These are phyloP conservation scores for Solanum hybrid DNA, from an alignment of 305 asterid genomes.

Conservation along the genomic window DNA sequence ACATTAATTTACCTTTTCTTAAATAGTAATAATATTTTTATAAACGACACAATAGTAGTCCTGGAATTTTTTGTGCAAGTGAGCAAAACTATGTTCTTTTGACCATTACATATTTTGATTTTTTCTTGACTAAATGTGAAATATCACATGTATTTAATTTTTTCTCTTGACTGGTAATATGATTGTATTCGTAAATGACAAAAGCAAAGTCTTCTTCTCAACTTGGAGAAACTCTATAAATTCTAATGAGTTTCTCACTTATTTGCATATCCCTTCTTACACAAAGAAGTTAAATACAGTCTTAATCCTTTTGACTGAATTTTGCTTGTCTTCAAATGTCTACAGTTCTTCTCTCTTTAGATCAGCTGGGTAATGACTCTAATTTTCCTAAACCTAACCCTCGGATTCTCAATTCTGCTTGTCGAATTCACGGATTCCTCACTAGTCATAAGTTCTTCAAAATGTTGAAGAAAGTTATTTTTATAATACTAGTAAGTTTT, in stretches of 20 bases:
- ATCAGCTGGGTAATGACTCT: conserved; percentile 4
- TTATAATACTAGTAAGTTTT: too few species aligned
- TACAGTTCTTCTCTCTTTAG: neutral
- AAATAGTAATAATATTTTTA: neutral
- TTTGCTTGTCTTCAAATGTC: neutral
- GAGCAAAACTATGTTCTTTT: neutral
- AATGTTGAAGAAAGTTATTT: conserved; percentile 14
- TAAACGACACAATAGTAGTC: neutral
- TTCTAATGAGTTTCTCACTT: neutral
- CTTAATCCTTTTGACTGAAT: neutral
- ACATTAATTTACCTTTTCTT: neutral
- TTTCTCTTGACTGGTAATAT: neutral
- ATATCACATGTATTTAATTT: neutral
- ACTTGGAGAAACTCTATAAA: neutral
- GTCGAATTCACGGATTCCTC: conserved; percentile 4
- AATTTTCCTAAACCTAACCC: conserved; percentile 1
- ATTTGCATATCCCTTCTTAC: neutral
- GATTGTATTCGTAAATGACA: neutral
- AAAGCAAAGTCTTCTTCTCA: neutral
- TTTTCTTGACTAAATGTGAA: neutral
- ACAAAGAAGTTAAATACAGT: neutral
- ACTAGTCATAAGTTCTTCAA: conserved; percentile 5
- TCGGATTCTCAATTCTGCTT: neutral
- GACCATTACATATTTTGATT: neutral
- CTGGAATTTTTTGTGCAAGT: neutral